Conservation (phyloP, 768 basidiomycete genomes). For the Pholiota conissans region DNA sequence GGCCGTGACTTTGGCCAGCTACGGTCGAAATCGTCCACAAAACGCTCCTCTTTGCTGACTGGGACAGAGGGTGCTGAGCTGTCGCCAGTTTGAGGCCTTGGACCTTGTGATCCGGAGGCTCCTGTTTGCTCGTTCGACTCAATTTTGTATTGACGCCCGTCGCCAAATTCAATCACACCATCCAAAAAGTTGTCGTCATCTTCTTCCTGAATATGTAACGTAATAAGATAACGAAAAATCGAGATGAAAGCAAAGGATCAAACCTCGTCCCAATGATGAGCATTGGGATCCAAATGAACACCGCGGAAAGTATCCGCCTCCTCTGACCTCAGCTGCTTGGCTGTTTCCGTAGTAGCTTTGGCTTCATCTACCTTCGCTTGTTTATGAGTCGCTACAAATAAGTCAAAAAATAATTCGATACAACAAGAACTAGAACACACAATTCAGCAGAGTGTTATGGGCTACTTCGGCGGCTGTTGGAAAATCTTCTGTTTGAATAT, state of each 20-base stretch:
- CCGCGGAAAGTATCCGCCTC: conserved; percentile 95
- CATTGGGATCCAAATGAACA: conserved; percentile 89
- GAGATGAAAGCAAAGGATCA: conserved; percentile 26
- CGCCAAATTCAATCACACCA: conserved; percentile 93
- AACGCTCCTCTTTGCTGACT: conserved; percentile 83
- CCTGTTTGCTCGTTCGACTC: conserved; percentile 44
- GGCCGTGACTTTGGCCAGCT: conserved; percentile 85
- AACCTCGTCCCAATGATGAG: conserved; percentile 98
- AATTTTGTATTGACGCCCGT: conserved; percentile 90
- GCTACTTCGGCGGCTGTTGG: conserved; percentile 97
- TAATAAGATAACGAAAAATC: conserved; percentile 1
- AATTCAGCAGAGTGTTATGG: conserved; percentile 51
- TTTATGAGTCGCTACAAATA: conserved; percentile 26
- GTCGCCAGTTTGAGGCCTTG: conserved; percentile 19
- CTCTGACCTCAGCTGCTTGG: conserved; percentile 67
- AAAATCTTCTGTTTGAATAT: conserved; percentile 68
- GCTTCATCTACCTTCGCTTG: conserved; percentile 37
- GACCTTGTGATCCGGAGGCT: conserved; percentile 8
- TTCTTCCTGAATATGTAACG: conserved; percentile 58
- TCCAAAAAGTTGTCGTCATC: conserved; percentile 90
- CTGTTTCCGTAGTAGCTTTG: conserved; percentile 51
- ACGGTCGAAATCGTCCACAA: conserved; percentile 92
- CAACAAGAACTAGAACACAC: conserved; percentile 21
- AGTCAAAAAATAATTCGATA: conserved; percentile 2
- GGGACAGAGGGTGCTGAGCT: conserved; percentile 32